These are phyloP conservation scores for Vitis hybrid DNA, from an alignment of 177 flowering plant species.

Conservation along the genomic window DNA sequence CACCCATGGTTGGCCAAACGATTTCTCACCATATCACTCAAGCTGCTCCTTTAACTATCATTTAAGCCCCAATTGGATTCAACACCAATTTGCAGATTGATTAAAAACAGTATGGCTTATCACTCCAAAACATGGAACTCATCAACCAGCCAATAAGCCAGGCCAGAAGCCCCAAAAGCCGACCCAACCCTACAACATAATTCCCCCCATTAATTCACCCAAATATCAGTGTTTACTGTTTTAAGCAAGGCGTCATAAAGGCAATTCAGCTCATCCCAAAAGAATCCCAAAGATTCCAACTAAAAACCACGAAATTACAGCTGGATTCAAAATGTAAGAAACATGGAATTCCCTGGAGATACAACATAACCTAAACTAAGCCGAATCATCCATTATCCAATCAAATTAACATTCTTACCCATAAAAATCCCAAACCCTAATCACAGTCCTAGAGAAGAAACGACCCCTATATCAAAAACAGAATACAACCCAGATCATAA, in stretches of 20 bases:
- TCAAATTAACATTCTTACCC: not conserved
- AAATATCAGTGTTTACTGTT: too few relatives aligned
- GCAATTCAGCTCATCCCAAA: too few relatives aligned
- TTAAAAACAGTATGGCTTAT: too few relatives aligned
- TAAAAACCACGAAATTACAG: not conserved
- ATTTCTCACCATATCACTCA: not conserved
- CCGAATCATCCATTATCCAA: not conserved
- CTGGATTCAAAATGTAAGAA: not conserved
- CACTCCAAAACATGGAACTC: not conserved
- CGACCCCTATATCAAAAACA: not conserved
- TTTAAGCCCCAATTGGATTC: not conserved
- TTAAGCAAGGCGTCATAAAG: too few relatives aligned
- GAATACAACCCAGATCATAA: not conserved
- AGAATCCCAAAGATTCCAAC: not conserved
- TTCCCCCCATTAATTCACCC: too few relatives aligned
- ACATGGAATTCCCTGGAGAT: not conserved
- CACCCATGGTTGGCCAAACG: not conserved
- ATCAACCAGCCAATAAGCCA: not conserved
- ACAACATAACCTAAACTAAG: not conserved
- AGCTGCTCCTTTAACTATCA: not conserved
- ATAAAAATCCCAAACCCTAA: not conserved
- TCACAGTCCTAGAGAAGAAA: not conserved
- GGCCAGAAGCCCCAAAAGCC: not conserved
- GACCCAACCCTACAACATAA: too few relatives aligned
- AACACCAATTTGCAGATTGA: too few relatives aligned